Evolutionary conservation across 169 alveolate genomes (phyloP).

Genomic region (Eimeria falciformis): DNA sequence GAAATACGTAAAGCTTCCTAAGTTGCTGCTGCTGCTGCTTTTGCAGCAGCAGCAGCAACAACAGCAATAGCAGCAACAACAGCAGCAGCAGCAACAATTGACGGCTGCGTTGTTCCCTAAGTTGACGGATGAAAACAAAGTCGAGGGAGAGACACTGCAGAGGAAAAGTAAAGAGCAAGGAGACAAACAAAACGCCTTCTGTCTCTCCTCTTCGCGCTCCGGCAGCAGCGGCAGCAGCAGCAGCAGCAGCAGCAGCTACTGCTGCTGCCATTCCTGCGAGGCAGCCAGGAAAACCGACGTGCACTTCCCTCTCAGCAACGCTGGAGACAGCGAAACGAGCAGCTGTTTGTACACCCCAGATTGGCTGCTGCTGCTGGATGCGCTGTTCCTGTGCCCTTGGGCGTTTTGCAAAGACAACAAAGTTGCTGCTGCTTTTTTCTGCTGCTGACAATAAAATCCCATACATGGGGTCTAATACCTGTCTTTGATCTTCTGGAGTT

Average conservation of each 20-base stretch:
- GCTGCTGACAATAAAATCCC: no score
- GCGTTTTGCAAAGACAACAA: neutral
- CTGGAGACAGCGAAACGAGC: neutral
- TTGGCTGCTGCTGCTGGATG: neutral
- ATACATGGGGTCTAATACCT: no score
- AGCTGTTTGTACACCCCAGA: neutral
- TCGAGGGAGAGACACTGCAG: no score
- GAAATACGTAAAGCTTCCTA: neutral
- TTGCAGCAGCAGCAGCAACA: slow-evolving; percentile 1
- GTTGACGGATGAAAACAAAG: no score
- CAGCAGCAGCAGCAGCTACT: slow-evolving; percentile 41
- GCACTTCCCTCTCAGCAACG: slow-evolving; percentile 7
- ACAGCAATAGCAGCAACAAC: neutral
- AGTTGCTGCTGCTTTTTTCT: slow-evolving; percentile 1
- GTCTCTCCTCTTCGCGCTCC: neutral
- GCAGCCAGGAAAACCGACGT: slow-evolving; percentile 9
- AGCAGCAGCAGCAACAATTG: neutral
- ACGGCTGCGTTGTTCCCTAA: no score
- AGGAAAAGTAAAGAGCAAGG: no score
- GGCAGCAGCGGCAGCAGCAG: neutral
- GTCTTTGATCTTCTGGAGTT: no score
- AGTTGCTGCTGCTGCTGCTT: slow-evolving; percentile 6
- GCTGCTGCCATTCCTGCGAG: slow-evolving; percentile 15
- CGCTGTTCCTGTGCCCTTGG: neutral
- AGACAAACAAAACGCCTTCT: neutral